Base-by-base conservation (phyloP, 164 flowering plant genomes). In the Chimonanthus salicifolius region DNA sequence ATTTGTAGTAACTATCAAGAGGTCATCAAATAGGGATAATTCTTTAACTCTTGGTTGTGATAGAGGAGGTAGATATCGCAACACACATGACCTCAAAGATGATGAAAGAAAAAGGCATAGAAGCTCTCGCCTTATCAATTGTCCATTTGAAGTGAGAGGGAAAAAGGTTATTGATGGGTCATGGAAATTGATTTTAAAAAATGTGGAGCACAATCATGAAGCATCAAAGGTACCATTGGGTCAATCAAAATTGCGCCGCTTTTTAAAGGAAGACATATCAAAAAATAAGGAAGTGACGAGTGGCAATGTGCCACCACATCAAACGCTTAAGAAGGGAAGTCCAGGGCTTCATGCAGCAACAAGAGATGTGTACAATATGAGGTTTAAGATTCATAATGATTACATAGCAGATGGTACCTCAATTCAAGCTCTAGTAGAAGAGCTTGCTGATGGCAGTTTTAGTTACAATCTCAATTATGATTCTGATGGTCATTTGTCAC, bases 151-250 rank as follows among this genome's bases (percentile, higher is more conserved):
- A 33, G 33, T 75, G 47, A 76, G 75, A 43, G 87, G 89, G 6
- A 84, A 80, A 75, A 86, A 76, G 78, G 82, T 80, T 2, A 18
- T 7, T 62, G 85, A 82, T 69, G 84, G 84, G 43, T 71, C 79
- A 78, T 86, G 89, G 87, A 77, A 75, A 6, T 82, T 86, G 70
- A 66, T 70, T 2, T 71, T 86, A 20, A 83, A 78, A 76, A 84
- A 84, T 72, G 87, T 81, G 21, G 77, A 77, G 8, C 89, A 86
- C 33, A 86, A 86, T 68, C 89, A 86, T 77, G 87, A 84, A 43
- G 81, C 89, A 3, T 68, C 81, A 43, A 76, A 71, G 68, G 86
- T 83, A 74, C 74, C 83, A 6, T 75, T 84, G 1, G 85, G 79
- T 15, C 89, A 84, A 69, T 87, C 89, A 43, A 79, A 83, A 76